A percentile compares a stretch with the other conserved stretches of the same genome.
Evolutionary conservation across 192 early-diverging fungal species (phyloP).

Genomic region (Haplosporangium gracile): DNA sequence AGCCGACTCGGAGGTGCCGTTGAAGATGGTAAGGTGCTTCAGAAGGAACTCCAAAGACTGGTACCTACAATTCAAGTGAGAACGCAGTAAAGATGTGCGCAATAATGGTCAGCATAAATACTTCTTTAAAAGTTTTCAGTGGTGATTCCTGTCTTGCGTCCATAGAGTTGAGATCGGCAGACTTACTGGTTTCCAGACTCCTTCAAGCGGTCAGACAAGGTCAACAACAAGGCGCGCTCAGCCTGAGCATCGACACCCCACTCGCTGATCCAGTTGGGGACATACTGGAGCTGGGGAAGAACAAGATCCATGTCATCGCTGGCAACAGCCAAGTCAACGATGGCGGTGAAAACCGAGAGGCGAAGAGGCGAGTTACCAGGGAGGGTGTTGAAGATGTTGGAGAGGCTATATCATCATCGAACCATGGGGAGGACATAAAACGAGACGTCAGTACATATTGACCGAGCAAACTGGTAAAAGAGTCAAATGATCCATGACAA

Average conservation of each 20-base stretch:
- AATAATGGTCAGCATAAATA: background rate
- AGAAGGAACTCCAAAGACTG: conserved; percentile 73
- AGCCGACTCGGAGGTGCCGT: conserved; percentile 58
- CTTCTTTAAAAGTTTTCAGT: background rate
- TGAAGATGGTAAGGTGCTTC: conserved; percentile 74
- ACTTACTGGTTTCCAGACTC: conserved; percentile 71
- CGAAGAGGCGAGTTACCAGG: conserved; percentile 67
- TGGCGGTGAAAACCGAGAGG: conserved; percentile 77
- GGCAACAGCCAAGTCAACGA: conserved; percentile 81
- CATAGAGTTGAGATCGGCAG: background rate
- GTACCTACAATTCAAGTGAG: conserved; percentile 34
- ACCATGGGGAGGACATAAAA: background rate
- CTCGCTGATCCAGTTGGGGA: conserved; percentile 75
- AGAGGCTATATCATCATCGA: conserved; percentile 60
- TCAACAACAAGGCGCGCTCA: conserved; percentile 71
- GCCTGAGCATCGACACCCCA: conserved; percentile 76
- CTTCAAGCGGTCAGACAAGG: conserved; percentile 73
- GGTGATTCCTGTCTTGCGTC: background rate
- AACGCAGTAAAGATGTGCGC: background rate
- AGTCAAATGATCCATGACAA: conserved; percentile 35
- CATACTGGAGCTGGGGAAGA: conserved; percentile 69
- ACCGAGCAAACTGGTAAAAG: background rate
- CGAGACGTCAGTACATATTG: background rate
- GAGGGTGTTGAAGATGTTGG: conserved; percentile 90
- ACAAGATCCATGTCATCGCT: conserved; percentile 78